A percentile compares a stretch with the other conserved stretches of the same genome.
Conservation (phyloP, 2,329 filamentous ascomycete genomes). For the Colletotrichum somersetense region DNA sequence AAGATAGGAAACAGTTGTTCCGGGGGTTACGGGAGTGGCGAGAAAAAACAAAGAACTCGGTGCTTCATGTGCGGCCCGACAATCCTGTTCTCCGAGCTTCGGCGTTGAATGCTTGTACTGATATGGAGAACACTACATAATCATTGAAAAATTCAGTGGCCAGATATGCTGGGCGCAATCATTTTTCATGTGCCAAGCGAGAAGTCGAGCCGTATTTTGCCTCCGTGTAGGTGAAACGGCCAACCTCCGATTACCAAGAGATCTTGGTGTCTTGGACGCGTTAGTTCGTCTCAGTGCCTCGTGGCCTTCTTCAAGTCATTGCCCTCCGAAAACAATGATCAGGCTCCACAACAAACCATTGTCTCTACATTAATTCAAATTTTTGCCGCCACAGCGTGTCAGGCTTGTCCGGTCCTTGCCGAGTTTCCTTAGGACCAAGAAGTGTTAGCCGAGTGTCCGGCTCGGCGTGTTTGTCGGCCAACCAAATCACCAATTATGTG, state of each 20-base stretch:
- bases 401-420: conserved; percentile 9
- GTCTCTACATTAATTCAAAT: too few relatives aligned
- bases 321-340: too few relatives aligned
- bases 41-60: conserved; percentile 4
- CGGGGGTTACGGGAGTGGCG: background rate
- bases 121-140: conserved; percentile 5
- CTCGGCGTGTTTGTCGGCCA: too few relatives aligned
- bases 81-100: background rate
- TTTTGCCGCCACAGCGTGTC: too few relatives aligned
- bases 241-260: conserved; percentile 31
- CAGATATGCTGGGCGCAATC: conserved; percentile 34
- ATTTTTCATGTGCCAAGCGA: conserved; percentile 23
- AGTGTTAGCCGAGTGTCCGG: background rate
- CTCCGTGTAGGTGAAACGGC: background rate
- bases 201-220: background rate
- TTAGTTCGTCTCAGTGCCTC: conserved; percentile 14
- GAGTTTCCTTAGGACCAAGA: conserved; percentile 11
- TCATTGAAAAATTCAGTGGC: conserved; percentile 8
- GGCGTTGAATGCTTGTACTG: background rate
- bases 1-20: background rate
- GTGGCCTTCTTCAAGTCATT: too few relatives aligned
- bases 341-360: too few relatives aligned
- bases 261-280: conserved; percentile 27
- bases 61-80: conserved; percentile 23
- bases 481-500: too few relatives aligned